phyloP scores from a whole-genome alignment of 2,329 filamentous ascomycete species.

The Chrysoporthe puriensis region DNA sequence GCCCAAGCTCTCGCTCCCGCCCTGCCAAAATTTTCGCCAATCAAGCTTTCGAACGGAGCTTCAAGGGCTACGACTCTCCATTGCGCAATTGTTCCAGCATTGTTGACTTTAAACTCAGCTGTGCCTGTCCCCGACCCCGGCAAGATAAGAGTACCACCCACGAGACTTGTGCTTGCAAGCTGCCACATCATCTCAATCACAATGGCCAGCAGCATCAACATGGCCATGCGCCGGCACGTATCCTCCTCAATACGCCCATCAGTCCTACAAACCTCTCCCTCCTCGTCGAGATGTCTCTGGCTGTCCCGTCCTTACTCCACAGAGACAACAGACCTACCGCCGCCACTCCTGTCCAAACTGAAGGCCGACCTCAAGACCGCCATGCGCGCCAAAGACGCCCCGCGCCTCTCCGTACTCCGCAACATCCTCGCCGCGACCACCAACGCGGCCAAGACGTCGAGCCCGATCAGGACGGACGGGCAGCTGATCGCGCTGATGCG shows the following conservation, averaged over 20 bases:
- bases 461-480: conserved; percentile 70
- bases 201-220: conserved; percentile 24
- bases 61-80: neutral
- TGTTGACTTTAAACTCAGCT: neutral
- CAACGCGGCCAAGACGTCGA: conserved; percentile 73
- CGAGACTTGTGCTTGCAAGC: neutral
- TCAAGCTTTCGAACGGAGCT: neutral
- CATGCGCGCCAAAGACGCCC: conserved; percentile 66
- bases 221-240: conserved; percentile 21
- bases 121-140: neutral
- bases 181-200: neutral
- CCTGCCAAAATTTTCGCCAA: conserved; percentile 2
- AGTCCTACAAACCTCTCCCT: conserved; percentile 13
- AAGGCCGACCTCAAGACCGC: conserved; percentile 66
- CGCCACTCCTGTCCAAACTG: conserved; percentile 56
- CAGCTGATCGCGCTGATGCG: conserved; percentile 70
- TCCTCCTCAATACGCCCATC: conserved; percentile 18
- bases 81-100: neutral
- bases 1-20: conserved; percentile 7
- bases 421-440: conserved; percentile 69
- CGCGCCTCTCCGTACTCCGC: conserved; percentile 71
- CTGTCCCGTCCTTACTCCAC: conserved; percentile 38
- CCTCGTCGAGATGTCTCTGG: conserved; percentile 29
- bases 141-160: neutral
- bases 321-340: conserved; percentile 40